Evolutionary conservation across 352 stramenopile species (phyloP), one percentile per base, ranked within the genome.

Genomic region (Pythium sukuiense): DNA sequence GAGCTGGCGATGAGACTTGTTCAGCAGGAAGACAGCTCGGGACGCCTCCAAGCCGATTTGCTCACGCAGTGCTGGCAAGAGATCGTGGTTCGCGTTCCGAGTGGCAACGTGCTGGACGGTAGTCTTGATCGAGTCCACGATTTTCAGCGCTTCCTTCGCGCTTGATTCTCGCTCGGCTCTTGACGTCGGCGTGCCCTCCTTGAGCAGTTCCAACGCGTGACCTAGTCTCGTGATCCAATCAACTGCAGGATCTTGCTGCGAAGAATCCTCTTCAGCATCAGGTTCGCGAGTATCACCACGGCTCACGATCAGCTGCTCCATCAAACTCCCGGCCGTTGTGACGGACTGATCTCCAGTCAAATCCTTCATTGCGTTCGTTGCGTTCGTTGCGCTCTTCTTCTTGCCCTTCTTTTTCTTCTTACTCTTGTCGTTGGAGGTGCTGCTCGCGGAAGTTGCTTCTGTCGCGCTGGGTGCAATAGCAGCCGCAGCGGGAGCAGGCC

Each of bases 391-490:
- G 2, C 4, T 32, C 20, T 65, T 63, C 18, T 65, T 72, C 26
- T 68, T 56, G 26, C 67, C 72, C 46, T 76, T 77, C 53, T 60
- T 67, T 26, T 76, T 77, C 55, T 67, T 76, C 32, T 72, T 72
- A 24, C 54, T 63, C 12, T 69, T 69, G 60, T 14, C 2, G 35
- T 9, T 41, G 35, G 35, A 41, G 35, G 11, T 13, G 6, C 35
- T 14, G 35, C 35, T 41, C 11, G 35, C 6, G 3, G 35, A 14
- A 3, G 35, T 63, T 54, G 55, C 49, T 71, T 30, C 3, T 35
- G 32, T 59, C 20, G 26, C 48, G 37, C 20, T 32, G 5, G 9
- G 30, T 6, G 33, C 39, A 37, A 27, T 30, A 45, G 33, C 20
- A 35, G 16, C 46, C 26, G 20, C 53, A n/a, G n/a, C n/a, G n/a